A percentile compares a stretch with the other conserved stretches of the same genome.
These are phyloP conservation scores for Piper longum DNA, from an alignment of 164 flowering plant species.

Conservation along the genomic window DNA sequence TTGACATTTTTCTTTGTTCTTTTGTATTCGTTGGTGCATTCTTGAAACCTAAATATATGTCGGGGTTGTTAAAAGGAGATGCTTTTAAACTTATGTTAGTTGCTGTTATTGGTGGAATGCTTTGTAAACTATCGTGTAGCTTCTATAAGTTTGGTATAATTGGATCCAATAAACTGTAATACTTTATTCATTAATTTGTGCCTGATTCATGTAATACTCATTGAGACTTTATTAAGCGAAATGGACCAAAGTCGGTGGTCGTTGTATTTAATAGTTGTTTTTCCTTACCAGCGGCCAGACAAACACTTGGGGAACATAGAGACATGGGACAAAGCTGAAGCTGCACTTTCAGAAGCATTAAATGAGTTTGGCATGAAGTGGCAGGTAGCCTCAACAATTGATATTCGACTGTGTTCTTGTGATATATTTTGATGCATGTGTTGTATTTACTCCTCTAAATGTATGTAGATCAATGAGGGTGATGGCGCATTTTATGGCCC, in stretches of 20 bases:
- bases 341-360: slow-evolving; percentile 72
- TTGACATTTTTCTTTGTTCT: no score
- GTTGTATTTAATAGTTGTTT: neutral
- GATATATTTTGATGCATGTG: neutral
- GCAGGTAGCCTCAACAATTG: slow-evolving; percentile 40
- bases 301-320: slow-evolving; percentile 73
- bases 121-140: no score
- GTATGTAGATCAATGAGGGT: slow-evolving; percentile 70
- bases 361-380: slow-evolving; percentile 83
- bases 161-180: no score
- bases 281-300: slow-evolving; percentile 63
- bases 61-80: no score
- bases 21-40: no score
- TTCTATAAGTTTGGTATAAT: no score
- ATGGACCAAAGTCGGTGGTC: neutral
- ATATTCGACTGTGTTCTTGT: neutral
- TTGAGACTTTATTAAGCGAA: no score
- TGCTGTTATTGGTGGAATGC: no score
- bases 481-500: slow-evolving; percentile 99
- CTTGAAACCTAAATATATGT: no score
- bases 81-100: no score
- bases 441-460: neutral
- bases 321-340: slow-evolving; percentile 91
- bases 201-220: no score
- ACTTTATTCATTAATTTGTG: no score